Conservation (phyloP, 2,329 filamentous ascomycete genomes). For the Talaromyces sp. region DNA sequence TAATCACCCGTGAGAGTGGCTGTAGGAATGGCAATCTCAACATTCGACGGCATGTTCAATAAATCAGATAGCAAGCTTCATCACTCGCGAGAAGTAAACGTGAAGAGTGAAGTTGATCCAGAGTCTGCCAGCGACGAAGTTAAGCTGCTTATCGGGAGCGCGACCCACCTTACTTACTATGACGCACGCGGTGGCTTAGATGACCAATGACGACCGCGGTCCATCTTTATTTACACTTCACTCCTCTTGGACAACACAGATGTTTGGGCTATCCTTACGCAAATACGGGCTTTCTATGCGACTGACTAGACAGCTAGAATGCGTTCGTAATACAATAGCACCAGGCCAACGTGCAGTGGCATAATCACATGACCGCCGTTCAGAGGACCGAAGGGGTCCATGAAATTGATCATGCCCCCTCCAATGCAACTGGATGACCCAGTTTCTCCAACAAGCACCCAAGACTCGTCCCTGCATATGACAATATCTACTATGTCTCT, state of each 20-base stretch:
- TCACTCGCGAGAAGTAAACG: too few species aligned
- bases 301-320: not conserved
- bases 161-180: conserved; percentile 8
- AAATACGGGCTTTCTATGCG: not conserved
- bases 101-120: not conserved
- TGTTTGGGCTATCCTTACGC: not conserved
- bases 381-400: not conserved
- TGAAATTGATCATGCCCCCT: conserved; percentile 7
- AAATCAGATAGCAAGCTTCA: not conserved
- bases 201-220: not conserved
- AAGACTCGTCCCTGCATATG: not conserved
- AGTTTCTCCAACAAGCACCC: not conserved
- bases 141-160: conserved; percentile 5
- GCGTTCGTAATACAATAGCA: not conserved
- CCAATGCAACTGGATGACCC: conserved; percentile 9
- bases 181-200: conserved; percentile 5
- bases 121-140: conserved; percentile 2
- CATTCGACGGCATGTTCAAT: conserved; percentile 38
- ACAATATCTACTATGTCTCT: not conserved
- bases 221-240: conserved; percentile 7
- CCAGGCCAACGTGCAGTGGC: not conserved
- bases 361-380: conserved; percentile 12
- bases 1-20: conserved; percentile 49
- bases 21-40: conserved; percentile 50
- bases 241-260: not conserved